These are phyloP conservation scores for Cystobasidium onofrii DNA, from an alignment of 768 basidiomycete species.

Conservation along the genomic window DNA sequence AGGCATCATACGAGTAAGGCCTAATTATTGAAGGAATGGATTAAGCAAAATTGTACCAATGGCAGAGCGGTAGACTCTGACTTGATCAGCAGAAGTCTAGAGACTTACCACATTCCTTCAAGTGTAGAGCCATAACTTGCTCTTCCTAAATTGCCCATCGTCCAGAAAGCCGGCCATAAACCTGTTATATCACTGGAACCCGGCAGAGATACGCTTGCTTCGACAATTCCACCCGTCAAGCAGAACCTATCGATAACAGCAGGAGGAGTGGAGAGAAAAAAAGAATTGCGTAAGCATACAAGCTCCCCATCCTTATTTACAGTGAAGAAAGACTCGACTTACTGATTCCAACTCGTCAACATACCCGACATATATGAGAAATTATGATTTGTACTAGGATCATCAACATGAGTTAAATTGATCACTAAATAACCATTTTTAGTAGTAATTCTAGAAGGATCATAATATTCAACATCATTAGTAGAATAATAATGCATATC, in stretches of 20 bases:
- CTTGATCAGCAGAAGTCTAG: too few species aligned
- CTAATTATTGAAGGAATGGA: background rate
- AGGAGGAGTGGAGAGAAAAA: too few species aligned
- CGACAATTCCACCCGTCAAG: constrained; percentile 42
- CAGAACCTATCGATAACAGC: constrained; percentile 6
- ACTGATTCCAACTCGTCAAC: constrained; percentile 38
- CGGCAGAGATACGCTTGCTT: constrained; percentile 35
- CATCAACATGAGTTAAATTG: constrained; percentile 40
- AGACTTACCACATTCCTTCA: constrained; percentile 33
- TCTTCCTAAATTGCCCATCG: constrained; percentile 41
- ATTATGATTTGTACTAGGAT: constrained; percentile 15
- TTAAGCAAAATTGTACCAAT: too few species aligned
- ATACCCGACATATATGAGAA: constrained; percentile 37
- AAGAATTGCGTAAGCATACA: too few species aligned
- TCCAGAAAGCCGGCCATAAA: constrained; percentile 29
- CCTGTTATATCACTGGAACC: constrained; percentile 2
- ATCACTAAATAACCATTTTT: constrained; percentile 45
- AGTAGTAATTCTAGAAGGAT: constrained; percentile 47
- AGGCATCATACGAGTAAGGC: constrained; percentile 46
- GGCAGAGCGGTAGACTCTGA: too few species aligned
- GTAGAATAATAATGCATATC: constrained; percentile 50
- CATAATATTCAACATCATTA: constrained; percentile 46
- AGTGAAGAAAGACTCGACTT: background rate
- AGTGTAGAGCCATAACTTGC: constrained; percentile 39
- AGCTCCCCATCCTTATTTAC: too few species aligned